Evolutionary conservation across 768 basidiomycete genomes (phyloP).

Genomic region (Steccherinum ochraceum): DNA sequence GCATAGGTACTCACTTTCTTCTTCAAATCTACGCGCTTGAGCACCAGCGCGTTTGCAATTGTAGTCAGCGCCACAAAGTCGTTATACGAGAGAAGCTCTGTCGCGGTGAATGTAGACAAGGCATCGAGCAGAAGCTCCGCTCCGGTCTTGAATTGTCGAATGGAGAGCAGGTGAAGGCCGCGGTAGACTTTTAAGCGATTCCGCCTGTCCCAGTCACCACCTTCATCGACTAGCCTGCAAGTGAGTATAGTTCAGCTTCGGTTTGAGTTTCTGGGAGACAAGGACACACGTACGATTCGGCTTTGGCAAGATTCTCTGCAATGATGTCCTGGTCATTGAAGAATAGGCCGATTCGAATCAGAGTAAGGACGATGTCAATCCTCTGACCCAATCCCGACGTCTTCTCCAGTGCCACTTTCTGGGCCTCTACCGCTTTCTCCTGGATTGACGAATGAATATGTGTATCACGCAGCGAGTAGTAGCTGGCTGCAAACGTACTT

Average conservation of each 20-base stretch:
- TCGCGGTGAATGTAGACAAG: constrained; percentile 90
- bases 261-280: background rate
- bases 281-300: constrained; percentile 61
- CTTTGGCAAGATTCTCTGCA: constrained; percentile 63
- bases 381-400: constrained; percentile 88
- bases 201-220: constrained; percentile 96
- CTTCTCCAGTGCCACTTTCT: constrained; percentile 82
- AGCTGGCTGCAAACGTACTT: constrained; percentile 25
- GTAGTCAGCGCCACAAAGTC: constrained; percentile 87
- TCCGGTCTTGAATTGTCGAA: constrained; percentile 87
- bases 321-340: constrained; percentile 74
- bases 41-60: constrained; percentile 66
- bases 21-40: constrained; percentile 83
- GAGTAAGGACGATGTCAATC: constrained; percentile 88
- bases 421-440: constrained; percentile 78
- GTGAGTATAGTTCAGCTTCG: background rate
- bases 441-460: constrained; percentile 23
- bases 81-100: constrained; percentile 81
- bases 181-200: constrained; percentile 96
- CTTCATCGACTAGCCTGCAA: constrained; percentile 80
- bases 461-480: background rate
- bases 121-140: constrained; percentile 87
- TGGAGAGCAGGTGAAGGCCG: constrained; percentile 77
- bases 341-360: constrained; percentile 88
- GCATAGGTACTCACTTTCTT: constrained; percentile 60